Evolutionary conservation across 2,329 filamentous ascomycete species (phyloP), one percentile per base, ranked within the genome.

Genomic region (Pseudogymnoascus sp.): DNA sequence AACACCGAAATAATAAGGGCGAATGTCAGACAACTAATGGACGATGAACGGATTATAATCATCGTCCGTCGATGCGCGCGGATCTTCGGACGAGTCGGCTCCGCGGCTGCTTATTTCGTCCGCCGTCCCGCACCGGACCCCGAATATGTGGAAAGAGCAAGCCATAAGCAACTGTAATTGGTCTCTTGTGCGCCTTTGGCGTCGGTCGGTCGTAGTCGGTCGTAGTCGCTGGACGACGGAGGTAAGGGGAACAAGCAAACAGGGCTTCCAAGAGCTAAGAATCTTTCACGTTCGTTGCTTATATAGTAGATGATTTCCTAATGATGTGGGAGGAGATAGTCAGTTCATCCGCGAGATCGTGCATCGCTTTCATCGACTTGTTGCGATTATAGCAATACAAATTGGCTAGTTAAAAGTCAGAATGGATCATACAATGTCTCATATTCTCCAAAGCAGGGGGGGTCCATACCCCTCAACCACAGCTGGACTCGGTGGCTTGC

Each of bases 401-500:
- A 12, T 37, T 37, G 35, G 35, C 35, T 37, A 35, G 35, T 37
- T n/a, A 37, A 18, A 18, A 18, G 18, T 18, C 18, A 18, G 18
- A 37, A 13, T 37, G 5, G 13, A n/a, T n/a, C 12, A 37, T 35
- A 15, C 37, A 33, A 35, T 33, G 21, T 59, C n/a, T 36, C 31
- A 35, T 21, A 36, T 13, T 59, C 18, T 21, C 18, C 8, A 35
- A 18, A 18, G 18, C 18, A 59, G 31, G 13, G 61, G 62, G 42
- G 60, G 60, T 12, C 63, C 63, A 12, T 72, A 72, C 52, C 52
- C 65, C 3, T 79, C 2, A 69, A 66, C 10, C 73, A 68, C 10
- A 2, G 84, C 86, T 42, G 69, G 71, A 13, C 73, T 86, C 15
- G 87, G 87, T 62, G 83, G 85, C 25, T 13, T 74, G 5, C 87